phyloP scores from a whole-genome alignment of 1,284 basidiomycete species.

The Malassezia obtusa region DNA sequence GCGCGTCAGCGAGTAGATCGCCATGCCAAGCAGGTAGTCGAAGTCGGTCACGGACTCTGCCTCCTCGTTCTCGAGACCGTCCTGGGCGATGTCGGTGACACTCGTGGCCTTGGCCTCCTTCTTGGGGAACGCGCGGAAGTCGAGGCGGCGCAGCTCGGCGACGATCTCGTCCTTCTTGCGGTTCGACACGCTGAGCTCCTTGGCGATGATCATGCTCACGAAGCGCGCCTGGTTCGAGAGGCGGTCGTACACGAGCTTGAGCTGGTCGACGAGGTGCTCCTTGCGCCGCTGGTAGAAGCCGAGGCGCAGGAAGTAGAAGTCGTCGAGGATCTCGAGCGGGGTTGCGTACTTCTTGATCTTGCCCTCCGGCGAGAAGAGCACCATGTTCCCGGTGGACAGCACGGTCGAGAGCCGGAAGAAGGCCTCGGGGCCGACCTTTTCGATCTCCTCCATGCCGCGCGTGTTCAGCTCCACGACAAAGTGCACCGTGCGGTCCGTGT shows the following conservation, averaged over 20 bases:
- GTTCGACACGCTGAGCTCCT: slow-evolving; percentile 77
- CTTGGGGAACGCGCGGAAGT: slow-evolving; percentile 79
- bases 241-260: slow-evolving; percentile 72
- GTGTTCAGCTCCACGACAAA: slow-evolving; percentile 74
- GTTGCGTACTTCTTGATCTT: slow-evolving; percentile 90
- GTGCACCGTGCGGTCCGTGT: slow-evolving; percentile 84
- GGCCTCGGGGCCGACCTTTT: slow-evolving; percentile 76
- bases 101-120: slow-evolving; percentile 58
- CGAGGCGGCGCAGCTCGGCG: slow-evolving; percentile 63
- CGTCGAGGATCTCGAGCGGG: slow-evolving; percentile 83
- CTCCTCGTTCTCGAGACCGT: slow-evolving; percentile 51
- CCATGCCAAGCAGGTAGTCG: slow-evolving; percentile 90
- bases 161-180: slow-evolving; percentile 83
- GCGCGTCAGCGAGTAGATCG: slow-evolving; percentile 84
- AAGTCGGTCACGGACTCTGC: slow-evolving; percentile 58
- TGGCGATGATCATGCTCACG: slow-evolving; percentile 87
- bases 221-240: slow-evolving; percentile 93
- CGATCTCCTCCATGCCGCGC: slow-evolving; percentile 74
- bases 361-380: slow-evolving; percentile 89
- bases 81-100: slow-evolving; percentile 64
- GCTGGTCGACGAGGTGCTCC: slow-evolving; percentile 65
- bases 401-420: slow-evolving; percentile 81
- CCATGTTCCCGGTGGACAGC: slow-evolving; percentile 90
- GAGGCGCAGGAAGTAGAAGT: slow-evolving; percentile 82
- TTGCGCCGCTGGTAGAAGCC: slow-evolving; percentile 82